Percentiles rank a stretch among this genome's conserved stretches.
phyloP scores from a whole-genome alignment of 768 basidiomycete genomes.

The Mycena sanguinolenta region DNA sequence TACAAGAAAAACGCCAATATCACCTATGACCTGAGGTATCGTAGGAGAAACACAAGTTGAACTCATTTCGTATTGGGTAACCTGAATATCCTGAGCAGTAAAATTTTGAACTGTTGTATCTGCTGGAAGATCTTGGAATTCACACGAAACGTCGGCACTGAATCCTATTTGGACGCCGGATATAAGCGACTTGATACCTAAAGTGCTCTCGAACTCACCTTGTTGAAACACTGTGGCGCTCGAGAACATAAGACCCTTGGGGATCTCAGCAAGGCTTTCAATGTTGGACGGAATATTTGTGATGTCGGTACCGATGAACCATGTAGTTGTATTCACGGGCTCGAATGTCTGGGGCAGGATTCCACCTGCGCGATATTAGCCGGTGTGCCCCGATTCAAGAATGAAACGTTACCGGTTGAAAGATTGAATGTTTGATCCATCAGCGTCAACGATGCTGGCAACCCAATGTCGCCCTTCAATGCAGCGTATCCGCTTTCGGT shows the following conservation, averaged over 20 bases:
- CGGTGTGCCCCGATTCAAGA: background rate
- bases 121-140: background rate
- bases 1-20: background rate
- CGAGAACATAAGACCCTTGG: background rate
- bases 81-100: too few species aligned
- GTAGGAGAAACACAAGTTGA: background rate
- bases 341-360: background rate
- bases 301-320: background rate
- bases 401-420: background rate
- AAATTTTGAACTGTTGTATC: background rate
- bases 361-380: background rate
- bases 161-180: background rate
- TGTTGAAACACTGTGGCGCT: background rate
- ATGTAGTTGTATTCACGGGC: background rate
- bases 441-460: background rate
- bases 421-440: conserved; percentile 7
- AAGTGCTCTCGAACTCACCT: background rate
- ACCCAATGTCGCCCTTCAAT: background rate
- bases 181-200: background rate
- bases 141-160: conserved; percentile 1
- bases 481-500: conserved; percentile 12
- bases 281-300: background rate
- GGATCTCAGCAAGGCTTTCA: background rate
- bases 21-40: background rate
- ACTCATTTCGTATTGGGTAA: background rate